Evolutionary conservation across 2,329 filamentous ascomycete species (phyloP).

Genomic region (Thielaviopsis euricoi): DNA sequence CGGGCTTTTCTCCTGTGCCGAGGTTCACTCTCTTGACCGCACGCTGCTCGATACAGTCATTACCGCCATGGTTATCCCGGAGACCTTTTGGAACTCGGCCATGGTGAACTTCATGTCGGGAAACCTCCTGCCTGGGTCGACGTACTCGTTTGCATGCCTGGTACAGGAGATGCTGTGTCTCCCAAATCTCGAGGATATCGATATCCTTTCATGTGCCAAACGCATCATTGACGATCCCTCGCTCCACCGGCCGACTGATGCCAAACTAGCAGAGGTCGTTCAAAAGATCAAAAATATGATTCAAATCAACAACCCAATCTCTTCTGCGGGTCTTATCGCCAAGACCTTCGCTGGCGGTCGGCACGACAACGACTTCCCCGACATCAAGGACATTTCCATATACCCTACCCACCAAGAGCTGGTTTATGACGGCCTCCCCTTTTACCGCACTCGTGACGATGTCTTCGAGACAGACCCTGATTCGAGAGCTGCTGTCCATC

Average conservation of each 20-base stretch:
- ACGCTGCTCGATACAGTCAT: background rate
- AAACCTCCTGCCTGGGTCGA: background rate
- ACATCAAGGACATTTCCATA: constrained; percentile 45
- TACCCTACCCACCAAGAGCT: constrained; percentile 53
- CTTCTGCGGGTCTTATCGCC: background rate
- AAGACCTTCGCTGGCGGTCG: constrained; percentile 40
- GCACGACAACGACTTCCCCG: constrained; percentile 54
- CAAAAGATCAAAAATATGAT: constrained; percentile 1
- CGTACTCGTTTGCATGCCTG: background rate
- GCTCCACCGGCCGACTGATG: background rate
- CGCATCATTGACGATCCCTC: too few species aligned
- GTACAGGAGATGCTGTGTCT: background rate
- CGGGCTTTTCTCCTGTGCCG: background rate
- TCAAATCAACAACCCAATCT: background rate
- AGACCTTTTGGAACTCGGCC: constrained; percentile 3
- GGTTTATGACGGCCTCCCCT: constrained; percentile 31
- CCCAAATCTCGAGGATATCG: background rate
- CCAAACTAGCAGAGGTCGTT: background rate
- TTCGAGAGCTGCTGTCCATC: constrained; percentile 30
- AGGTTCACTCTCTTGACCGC: background rate
- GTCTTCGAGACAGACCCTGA: constrained; percentile 24
- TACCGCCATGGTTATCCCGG: background rate
- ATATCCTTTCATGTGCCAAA: background rate
- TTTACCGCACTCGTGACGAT: constrained; percentile 35
- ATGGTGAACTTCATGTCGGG: background rate